Evolutionary conservation across 2,329 filamentous ascomycete genomes (phyloP).

Genomic region (Nothopassalora personata): DNA sequence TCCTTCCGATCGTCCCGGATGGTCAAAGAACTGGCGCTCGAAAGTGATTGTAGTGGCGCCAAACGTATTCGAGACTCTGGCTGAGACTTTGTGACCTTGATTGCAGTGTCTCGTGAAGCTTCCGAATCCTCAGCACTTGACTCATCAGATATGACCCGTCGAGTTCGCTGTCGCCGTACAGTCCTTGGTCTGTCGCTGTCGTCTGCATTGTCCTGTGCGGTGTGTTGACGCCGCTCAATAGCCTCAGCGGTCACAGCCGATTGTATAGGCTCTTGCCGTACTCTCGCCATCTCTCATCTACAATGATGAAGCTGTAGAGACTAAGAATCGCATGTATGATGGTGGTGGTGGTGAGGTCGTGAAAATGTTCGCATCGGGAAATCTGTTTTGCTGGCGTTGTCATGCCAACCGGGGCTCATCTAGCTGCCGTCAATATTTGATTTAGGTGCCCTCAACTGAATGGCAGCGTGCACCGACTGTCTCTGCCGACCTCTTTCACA

Average conservation of each 20-base stretch:
- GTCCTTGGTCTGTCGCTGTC: background rate
- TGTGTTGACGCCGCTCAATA: background rate
- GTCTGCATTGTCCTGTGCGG: too few species aligned
- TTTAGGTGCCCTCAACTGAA: too few species aligned
- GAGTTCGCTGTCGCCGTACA: background rate
- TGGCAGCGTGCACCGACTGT: background rate
- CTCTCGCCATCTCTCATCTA: background rate
- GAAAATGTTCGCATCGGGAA: background rate
- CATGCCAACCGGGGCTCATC: background rate
- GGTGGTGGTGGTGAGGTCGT: background rate
- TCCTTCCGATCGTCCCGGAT: background rate
- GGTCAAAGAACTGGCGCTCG: background rate
- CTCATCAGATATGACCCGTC: conserved; percentile 11
- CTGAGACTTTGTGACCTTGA: background rate
- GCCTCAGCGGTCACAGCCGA: background rate
- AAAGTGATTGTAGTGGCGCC: background rate
- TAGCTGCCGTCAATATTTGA: too few species aligned
- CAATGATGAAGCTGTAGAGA: background rate
- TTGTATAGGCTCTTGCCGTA: background rate
- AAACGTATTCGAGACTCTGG: background rate
- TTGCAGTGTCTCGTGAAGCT: background rate
- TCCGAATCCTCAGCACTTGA: conserved; percentile 12
- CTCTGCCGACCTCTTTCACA: too few species aligned
- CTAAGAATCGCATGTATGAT: background rate
- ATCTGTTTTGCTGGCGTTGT: background rate